Percentiles rank a stretch among this genome's conserved stretches.
phyloP scores from a whole-genome alignment of 257 asterid species.

The Nicotiana undulata region DNA sequence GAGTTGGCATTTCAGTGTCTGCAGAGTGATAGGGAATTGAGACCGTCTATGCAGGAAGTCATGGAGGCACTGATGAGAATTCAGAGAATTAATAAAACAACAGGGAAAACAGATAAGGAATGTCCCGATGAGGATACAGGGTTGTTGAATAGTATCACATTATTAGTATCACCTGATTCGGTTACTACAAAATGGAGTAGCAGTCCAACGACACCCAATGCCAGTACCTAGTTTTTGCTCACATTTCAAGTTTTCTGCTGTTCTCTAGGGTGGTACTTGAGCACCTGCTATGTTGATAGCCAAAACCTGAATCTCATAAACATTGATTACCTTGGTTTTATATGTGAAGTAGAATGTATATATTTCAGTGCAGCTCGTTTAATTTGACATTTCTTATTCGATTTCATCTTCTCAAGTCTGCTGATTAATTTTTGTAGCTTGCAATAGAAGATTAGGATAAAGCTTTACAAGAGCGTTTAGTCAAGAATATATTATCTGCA shows the following conservation, averaged over 20 bases:
- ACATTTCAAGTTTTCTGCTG: background rate
- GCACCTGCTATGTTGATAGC: background rate
- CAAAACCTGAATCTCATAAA: background rate
- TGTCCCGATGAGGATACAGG: constrained; percentile 26
- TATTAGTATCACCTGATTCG: constrained; percentile 21
- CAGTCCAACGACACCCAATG: constrained; percentile 11
- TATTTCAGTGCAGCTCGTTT: constrained; percentile 1
- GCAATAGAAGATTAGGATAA: background rate
- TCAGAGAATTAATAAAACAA: constrained; percentile 22
- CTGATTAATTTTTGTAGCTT: constrained; percentile 2
- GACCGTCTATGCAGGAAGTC: constrained; percentile 72
- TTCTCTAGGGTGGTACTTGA: background rate
- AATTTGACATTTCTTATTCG: background rate
- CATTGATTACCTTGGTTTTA: background rate
- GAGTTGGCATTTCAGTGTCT: constrained; percentile 68
- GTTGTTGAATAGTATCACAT: constrained; percentile 14
- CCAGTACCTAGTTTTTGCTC: constrained; percentile 7
- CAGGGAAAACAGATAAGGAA: constrained; percentile 23
- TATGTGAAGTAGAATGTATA: constrained; percentile 12
- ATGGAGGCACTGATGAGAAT: constrained; percentile 31
- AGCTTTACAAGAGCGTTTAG: background rate
- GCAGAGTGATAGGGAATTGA: constrained; percentile 55
- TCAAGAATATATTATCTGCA: background rate
- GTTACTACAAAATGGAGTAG: constrained; percentile 13
- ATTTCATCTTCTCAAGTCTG: background rate